Percentiles rank a stretch among this genome's conserved stretches.
These are phyloP conservation scores for Malassezia globosa DNA, from an alignment of 1,284 basidiomycete genomes.

Conservation along the genomic window DNA sequence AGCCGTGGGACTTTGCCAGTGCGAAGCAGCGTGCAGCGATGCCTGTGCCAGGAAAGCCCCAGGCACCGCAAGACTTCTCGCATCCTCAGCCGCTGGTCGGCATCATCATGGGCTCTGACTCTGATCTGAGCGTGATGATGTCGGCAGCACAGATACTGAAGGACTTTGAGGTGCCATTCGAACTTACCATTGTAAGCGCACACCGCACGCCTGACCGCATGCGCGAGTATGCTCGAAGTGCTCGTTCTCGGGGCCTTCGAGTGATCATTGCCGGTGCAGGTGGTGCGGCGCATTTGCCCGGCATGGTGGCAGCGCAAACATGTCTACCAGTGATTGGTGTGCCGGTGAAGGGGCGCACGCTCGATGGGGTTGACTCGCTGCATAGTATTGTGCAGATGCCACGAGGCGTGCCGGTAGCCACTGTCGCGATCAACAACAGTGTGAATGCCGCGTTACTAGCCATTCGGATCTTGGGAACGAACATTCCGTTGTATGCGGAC, in stretches of 20 bases:
- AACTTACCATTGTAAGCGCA: conserved; percentile 88
- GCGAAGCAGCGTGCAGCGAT: conserved; percentile 48
- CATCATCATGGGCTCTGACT: conserved; percentile 97
- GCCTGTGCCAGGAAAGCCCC: conserved; percentile 37
- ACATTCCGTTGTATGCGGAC: conserved; percentile 58
- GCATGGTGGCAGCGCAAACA: conserved; percentile 94
- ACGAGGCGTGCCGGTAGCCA: conserved; percentile 88
- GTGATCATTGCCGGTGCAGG: conserved; percentile 89
- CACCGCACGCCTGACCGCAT: conserved; percentile 86
- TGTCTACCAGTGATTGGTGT: conserved; percentile 87
- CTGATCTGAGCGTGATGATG: conserved; percentile 86
- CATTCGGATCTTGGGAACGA: conserved; percentile 66
- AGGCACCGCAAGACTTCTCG: conserved; percentile 43
- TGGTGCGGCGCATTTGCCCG: conserved; percentile 90
- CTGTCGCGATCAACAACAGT: conserved; percentile 91
- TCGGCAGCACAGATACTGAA: conserved; percentile 76
- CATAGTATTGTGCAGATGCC: conserved; percentile 99
- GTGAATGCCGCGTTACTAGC: conserved; percentile 88
- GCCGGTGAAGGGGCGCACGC: conserved; percentile 82
- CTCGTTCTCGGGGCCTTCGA: conserved; percentile 62
- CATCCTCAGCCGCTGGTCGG: conserved; percentile 70
- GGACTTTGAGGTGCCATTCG: conserved; percentile 72
- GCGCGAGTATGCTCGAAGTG: conserved; percentile 68
- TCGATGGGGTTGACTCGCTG: conserved; percentile 91
- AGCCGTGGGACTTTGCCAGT: conserved; percentile 51